phyloP scores from a whole-genome alignment of 1,284 basidiomycete genomes.

The Boletellus dicymbophilus region DNA sequence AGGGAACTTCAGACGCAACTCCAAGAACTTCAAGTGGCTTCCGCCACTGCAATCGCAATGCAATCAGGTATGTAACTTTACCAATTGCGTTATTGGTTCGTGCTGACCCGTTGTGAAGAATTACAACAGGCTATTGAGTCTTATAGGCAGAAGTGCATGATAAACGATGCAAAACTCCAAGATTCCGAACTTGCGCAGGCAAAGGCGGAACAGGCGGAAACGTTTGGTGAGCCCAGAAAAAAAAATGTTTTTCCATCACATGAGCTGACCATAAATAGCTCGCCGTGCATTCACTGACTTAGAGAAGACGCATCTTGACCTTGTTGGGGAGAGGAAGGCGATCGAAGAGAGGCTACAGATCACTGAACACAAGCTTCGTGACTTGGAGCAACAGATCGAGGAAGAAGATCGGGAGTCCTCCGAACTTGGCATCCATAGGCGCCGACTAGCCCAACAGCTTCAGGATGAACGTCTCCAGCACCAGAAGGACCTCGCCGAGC shows the following conservation, averaged over 20 bases:
- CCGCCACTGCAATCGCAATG: slow-evolving; percentile 58
- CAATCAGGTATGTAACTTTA: slow-evolving; percentile 49
- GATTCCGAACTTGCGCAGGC: slow-evolving; percentile 69
- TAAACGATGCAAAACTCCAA: slow-evolving; percentile 65
- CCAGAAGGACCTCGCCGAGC: slow-evolving; percentile 73
- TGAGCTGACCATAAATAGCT: slow-evolving; percentile 33
- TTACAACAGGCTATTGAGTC: slow-evolving; percentile 63
- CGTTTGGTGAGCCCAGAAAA: slow-evolving; percentile 56
- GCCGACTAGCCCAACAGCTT: slow-evolving; percentile 69
- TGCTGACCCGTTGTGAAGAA: slow-evolving; percentile 40
- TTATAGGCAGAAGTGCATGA: slow-evolving; percentile 64
- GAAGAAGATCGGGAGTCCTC: slow-evolving; percentile 70
- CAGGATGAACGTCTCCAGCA: slow-evolving; percentile 78
- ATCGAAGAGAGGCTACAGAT: slow-evolving; percentile 51
- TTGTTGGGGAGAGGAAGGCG: slow-evolving; percentile 54
- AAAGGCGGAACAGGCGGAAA: slow-evolving; percentile 66
- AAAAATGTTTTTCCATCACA: not conserved
- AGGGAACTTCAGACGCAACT: slow-evolving; percentile 60
- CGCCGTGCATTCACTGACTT: slow-evolving; percentile 61
- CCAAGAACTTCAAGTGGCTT: slow-evolving; percentile 68
- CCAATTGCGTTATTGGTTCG: not conserved
- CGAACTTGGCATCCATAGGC: slow-evolving; percentile 62
- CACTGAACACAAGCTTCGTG: slow-evolving; percentile 57
- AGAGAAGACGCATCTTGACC: slow-evolving; percentile 60
- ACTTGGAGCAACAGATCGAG: slow-evolving; percentile 66